Evolutionary conservation across 257 asterid species (phyloP).

Genomic region (Asclepias syriaca): DNA sequence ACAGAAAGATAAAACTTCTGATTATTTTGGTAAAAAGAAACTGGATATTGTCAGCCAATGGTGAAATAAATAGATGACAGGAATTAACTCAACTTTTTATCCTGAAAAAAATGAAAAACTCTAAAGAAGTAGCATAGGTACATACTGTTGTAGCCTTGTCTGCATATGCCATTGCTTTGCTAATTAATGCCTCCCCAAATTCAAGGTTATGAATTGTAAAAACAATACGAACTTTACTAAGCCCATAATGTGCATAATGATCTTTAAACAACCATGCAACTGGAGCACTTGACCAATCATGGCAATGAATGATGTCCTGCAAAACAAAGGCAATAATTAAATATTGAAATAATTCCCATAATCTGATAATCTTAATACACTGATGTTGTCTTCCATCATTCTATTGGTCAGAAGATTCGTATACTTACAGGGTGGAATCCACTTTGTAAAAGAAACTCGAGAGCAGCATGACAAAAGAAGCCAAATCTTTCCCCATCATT

Average conservation of each 20-base stretch:
- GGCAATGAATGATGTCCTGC: slow-evolving; percentile 97
- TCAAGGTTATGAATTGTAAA: slow-evolving; percentile 98
- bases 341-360: background rate
- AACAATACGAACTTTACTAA: slow-evolving; percentile 81
- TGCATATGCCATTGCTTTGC: slow-evolving; percentile 67
- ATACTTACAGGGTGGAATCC: slow-evolving; percentile 87
- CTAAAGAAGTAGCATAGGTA: slow-evolving; percentile 13
- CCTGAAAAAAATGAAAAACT: slow-evolving; percentile 8
- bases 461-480: slow-evolving; percentile 95
- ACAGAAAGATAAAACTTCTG: background rate
- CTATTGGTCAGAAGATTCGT: background rate
- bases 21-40: background rate
- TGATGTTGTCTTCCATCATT: background rate
- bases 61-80: background rate
- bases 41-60: slow-evolving; percentile 7
- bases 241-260: slow-evolving; percentile 75
- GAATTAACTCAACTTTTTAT: background rate
- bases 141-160: slow-evolving; percentile 95
- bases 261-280: slow-evolving; percentile 95
- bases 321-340: slow-evolving; percentile 16
- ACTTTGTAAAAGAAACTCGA: slow-evolving; percentile 92
- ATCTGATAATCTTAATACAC: background rate
- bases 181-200: slow-evolving; percentile 74
- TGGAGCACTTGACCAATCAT: slow-evolving; percentile 99
- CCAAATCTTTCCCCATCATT: slow-evolving; percentile 92